Evolutionary conservation across 805 yeast species (phyloP).

Genomic region (Huiozyma naganishii): DNA sequence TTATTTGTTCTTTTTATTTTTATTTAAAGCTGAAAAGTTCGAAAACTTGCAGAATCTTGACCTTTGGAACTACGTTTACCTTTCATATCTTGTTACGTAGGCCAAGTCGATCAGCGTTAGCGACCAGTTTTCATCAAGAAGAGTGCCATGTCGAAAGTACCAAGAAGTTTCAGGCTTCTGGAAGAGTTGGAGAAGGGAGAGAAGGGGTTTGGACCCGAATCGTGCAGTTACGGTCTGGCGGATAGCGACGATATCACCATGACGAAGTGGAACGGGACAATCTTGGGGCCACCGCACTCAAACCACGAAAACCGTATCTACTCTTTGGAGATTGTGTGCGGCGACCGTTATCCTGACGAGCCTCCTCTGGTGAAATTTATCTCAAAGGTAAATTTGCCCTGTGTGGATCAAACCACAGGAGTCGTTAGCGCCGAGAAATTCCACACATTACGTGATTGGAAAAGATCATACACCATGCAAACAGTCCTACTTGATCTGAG

Average conservation of each 20-base stretch:
- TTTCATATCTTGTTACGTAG: not conserved
- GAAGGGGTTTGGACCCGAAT: conserved; percentile 93
- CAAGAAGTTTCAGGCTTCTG: conserved; percentile 86
- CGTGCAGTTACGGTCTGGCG: conserved; percentile 88
- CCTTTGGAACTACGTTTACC: not conserved
- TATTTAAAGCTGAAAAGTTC: not conserved
- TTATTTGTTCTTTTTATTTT: no score
- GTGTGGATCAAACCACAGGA: conserved; percentile 63
- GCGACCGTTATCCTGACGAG: conserved; percentile 70
- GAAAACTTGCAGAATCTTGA: no score
- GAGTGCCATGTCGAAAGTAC: conserved; percentile 24
- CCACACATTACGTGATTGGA: conserved; percentile 73
- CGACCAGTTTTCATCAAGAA: not conserved
- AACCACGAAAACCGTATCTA: conserved; percentile 90
- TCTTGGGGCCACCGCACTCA: conserved; percentile 91
- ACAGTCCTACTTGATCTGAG: conserved; percentile 81
- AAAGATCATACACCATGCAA: conserved; percentile 85
- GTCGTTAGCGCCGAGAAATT: conserved; percentile 43
- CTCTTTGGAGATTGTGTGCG: conserved; percentile 72
- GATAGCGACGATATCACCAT: conserved; percentile 85
- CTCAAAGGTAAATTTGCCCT: conserved; percentile 81
- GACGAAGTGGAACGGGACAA: conserved; percentile 97
- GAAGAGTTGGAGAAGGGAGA: conserved; percentile 98
- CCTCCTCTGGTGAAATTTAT: conserved; percentile 80
- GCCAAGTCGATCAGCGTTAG: not conserved